These are phyloP conservation scores for Trypanosoma brucei DNA, from an alignment of 208 protist species.

Conservation along the genomic window DNA sequence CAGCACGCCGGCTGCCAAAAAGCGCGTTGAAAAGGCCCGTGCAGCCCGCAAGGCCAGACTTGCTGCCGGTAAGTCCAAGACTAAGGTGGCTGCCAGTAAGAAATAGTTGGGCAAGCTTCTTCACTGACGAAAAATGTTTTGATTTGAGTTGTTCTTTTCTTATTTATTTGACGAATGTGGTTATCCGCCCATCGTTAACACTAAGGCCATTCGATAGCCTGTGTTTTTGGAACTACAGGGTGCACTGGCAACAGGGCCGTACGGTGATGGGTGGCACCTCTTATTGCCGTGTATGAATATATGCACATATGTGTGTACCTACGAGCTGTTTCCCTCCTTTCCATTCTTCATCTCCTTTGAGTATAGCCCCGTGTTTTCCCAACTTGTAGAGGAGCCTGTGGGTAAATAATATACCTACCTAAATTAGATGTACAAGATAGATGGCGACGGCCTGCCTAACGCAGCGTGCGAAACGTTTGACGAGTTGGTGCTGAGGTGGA, in stretches of 20 bases:
- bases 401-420: no score
- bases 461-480: conserved; percentile 15
- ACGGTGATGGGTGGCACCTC: no score
- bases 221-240: no score
- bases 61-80: neutral
- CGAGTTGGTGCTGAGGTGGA: conserved; percentile 37
- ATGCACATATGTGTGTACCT: no score
- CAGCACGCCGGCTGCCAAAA: conserved; percentile 63
- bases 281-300: no score
- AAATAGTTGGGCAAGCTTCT: neutral
- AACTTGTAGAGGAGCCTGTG: no score
- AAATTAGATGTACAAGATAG: conserved; percentile 1
- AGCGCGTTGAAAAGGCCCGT: conserved; percentile 87
- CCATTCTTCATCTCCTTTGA: conserved; percentile 13
- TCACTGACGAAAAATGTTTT: conserved; percentile 2
- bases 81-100: conserved; percentile 9
- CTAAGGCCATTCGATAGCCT: no score
- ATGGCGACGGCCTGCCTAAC: neutral
- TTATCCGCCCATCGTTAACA: no score
- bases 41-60: conserved; percentile 53
- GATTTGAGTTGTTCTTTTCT: neutral
- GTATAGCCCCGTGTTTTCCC: neutral
- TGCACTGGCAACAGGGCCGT: no score
- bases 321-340: conserved; percentile 1
- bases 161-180: neutral